These are phyloP conservation scores for Aphanomyces invadans DNA, from an alignment of 352 stramenopile species.

Conservation along the genomic window DNA sequence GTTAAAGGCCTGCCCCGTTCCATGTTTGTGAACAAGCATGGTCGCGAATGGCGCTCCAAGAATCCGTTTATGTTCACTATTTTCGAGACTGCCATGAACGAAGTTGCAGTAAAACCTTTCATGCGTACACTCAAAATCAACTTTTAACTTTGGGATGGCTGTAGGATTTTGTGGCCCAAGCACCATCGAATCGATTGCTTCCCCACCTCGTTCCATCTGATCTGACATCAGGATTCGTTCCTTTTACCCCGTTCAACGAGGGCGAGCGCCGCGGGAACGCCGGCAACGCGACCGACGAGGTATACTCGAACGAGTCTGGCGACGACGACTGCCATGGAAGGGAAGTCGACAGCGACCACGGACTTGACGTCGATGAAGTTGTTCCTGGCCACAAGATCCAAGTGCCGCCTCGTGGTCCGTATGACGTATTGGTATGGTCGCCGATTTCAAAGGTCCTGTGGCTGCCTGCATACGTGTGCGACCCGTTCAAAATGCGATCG, in stretches of 20 bases:
- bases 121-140: too few relatives aligned
- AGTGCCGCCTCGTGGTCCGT: too few relatives aligned
- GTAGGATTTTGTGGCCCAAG: constrained; percentile 1
- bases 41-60: background rate
- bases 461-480: constrained; percentile 81
- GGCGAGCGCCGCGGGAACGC: background rate
- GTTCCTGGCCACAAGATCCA: background rate
- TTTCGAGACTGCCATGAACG: background rate
- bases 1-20: background rate
- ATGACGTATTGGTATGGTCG: constrained; percentile 52
- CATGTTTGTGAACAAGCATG: background rate
- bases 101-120: too few relatives aligned
- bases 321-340: background rate
- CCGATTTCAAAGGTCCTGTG: constrained; percentile 77
- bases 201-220: background rate
- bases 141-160: background rate
- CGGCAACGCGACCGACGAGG: background rate
- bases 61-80: background rate
- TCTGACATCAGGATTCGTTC: background rate
- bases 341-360: background rate
- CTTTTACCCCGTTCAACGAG: background rate
- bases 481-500: constrained; percentile 60
- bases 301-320: background rate
- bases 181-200: background rate
- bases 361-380: background rate